Evolutionary conservation across 129 eudicot genomes (phyloP).

Genomic region (Mikania micrantha): DNA sequence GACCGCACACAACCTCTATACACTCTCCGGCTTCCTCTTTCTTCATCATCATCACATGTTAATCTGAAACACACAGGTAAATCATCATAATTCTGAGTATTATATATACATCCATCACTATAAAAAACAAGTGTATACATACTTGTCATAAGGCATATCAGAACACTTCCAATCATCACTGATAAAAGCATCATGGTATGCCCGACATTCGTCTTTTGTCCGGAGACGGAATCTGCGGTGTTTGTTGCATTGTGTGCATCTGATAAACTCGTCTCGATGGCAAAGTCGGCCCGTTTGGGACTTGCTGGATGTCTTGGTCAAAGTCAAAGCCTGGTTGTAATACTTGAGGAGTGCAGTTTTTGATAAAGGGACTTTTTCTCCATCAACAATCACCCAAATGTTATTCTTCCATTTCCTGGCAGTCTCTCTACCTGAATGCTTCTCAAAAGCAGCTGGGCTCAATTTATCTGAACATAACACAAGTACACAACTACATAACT

Average conservation of each 20-base stretch:
- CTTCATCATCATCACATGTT: slow-evolving; percentile 71
- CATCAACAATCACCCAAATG: slow-evolving; percentile 64
- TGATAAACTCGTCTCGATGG: slow-evolving; percentile 54
- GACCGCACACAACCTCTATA: slow-evolving; percentile 56
- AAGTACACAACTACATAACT: neutral
- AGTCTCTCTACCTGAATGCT: slow-evolving; percentile 74
- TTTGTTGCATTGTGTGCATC: slow-evolving; percentile 39
- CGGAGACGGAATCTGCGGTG: slow-evolving; percentile 44
- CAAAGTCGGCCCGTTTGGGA: slow-evolving; percentile 40
- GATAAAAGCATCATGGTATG: slow-evolving; percentile 45
- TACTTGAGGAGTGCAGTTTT: slow-evolving; percentile 65
- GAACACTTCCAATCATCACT: slow-evolving; percentile 42
- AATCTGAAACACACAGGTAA: slow-evolving; percentile 28
- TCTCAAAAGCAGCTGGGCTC: slow-evolving; percentile 72
- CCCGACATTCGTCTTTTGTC: slow-evolving; percentile 38
- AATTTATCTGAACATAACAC: slow-evolving; percentile 38
- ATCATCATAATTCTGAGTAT: neutral
- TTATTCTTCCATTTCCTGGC: slow-evolving; percentile 76
- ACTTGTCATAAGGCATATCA: slow-evolving; percentile 61
- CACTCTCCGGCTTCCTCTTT: slow-evolving; percentile 68
- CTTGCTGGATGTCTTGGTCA: slow-evolving; percentile 38
- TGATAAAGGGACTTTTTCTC: slow-evolving; percentile 58
- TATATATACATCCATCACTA: neutral
- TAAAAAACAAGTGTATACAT: neutral
- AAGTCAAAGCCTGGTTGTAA: slow-evolving; percentile 44